A percentile compares a stretch with the other conserved stretches of the same genome.
phyloP scores from a whole-genome alignment of 345 rosid genomes.

The Eucalyptus curtisii region DNA sequence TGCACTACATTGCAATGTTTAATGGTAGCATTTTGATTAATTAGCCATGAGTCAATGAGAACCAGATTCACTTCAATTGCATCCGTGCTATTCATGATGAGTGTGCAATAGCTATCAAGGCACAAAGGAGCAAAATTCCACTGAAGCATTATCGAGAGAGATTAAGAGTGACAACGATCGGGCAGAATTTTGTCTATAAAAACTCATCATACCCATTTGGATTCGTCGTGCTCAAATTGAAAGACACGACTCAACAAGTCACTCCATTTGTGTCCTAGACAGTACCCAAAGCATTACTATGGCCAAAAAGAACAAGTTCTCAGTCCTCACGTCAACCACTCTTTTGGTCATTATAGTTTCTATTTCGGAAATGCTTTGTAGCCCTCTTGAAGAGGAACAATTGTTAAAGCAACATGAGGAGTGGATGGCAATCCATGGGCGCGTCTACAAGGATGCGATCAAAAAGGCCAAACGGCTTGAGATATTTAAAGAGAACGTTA shows the following conservation, averaged over 20 bases:
- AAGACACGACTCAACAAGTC: constrained; percentile 3
- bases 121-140: not conserved
- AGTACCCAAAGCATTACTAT: not conserved
- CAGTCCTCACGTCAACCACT: not conserved
- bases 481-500: constrained; percentile 7
- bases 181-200: not conserved
- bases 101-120: not conserved
- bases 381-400: constrained; percentile 9
- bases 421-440: constrained; percentile 14
- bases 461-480: constrained; percentile 1
- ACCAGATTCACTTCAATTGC: not conserved
- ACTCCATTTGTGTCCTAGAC: not conserved
- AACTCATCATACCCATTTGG: not conserved
- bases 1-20: not conserved
- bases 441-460: not conserved
- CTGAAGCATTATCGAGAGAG: not conserved
- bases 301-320: not conserved
- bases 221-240: not conserved
- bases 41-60: not conserved
- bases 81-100: constrained; percentile 1
- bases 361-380: not conserved
- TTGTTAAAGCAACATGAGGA: constrained; percentile 14
- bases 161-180: not conserved
- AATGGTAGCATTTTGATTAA: not conserved
- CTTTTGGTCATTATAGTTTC: not conserved